phyloP scores from a whole-genome alignment of 192 early-diverging fungal species.

The Backusella liffmaniae region DNA sequence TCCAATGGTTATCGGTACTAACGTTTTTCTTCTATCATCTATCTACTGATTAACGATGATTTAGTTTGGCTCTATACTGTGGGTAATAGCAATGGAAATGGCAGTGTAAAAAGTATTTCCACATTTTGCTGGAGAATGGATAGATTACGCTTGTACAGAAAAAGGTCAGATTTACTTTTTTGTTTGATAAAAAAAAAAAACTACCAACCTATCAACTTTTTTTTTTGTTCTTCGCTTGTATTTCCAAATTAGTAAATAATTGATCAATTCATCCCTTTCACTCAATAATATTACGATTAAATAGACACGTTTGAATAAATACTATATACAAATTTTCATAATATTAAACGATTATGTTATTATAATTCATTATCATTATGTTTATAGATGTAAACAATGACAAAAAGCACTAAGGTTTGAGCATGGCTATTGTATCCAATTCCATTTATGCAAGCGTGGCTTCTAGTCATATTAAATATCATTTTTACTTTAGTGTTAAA shows the following conservation, averaged over 20 bases:
- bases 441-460: background rate
- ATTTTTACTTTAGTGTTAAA: slow-evolving; percentile 8
- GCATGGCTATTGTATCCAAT: background rate
- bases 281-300: slow-evolving; percentile 2
- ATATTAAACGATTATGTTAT: background rate
- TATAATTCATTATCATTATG: too few species aligned
- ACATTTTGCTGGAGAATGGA: background rate
- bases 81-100: background rate
- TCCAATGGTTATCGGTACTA: background rate
- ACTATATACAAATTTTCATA: background rate
- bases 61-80: background rate
- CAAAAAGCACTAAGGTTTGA: background rate
- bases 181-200: background rate
- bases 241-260: background rate
- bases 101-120: background rate
- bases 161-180: background rate
- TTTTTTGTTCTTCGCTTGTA: background rate
- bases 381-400: background rate
- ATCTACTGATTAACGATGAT: background rate
- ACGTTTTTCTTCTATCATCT: background rate
- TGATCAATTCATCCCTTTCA: background rate
- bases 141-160: slow-evolving; percentile 4
- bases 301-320: background rate
- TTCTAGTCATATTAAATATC: slow-evolving; percentile 6
- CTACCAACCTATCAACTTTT: background rate